Evolutionary conservation across 129 eudicot genomes (phyloP).

Genomic region (Apium graveolens): DNA sequence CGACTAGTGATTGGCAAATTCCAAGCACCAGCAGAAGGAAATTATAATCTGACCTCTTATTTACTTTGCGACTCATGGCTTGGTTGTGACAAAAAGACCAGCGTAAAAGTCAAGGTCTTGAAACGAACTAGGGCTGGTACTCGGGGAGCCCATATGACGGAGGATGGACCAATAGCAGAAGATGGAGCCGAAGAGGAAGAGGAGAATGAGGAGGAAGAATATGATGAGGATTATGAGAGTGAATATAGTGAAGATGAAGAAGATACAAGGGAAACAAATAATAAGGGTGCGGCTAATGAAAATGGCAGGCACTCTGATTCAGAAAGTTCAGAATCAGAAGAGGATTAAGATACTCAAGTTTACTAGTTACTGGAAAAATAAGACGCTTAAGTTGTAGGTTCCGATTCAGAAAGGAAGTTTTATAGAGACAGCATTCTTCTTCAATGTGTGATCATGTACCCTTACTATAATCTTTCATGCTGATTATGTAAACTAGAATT

Average conservation of each 20-base stretch:
- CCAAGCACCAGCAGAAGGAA: slow-evolving; percentile 83
- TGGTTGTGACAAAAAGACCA: slow-evolving; percentile 69
- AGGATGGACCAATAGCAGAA: slow-evolving; percentile 47
- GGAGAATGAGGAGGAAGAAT: slow-evolving; percentile 69
- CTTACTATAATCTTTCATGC: not conserved
- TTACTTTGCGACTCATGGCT: slow-evolving; percentile 87
- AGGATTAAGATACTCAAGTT: slow-evolving; percentile 23
- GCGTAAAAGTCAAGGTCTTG: slow-evolving; percentile 62
- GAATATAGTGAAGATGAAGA: slow-evolving; percentile 88
- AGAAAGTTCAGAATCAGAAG: slow-evolving; percentile 48
- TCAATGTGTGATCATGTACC: not conserved
- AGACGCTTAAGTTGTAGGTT: not conserved
- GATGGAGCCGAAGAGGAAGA: slow-evolving; percentile 78
- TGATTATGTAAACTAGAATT: not conserved
- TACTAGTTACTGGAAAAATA: not conserved
- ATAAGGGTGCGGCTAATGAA: slow-evolving; percentile 23
- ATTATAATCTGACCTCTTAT: slow-evolving; percentile 48
- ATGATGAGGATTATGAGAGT: slow-evolving; percentile 79
- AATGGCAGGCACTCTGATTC: slow-evolving; percentile 27
- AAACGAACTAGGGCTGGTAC: slow-evolving; percentile 70
- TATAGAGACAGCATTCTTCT: not conserved
- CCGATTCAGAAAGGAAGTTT: not conserved
- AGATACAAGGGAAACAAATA: slow-evolving; percentile 37
- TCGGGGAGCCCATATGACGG: slow-evolving; percentile 43
- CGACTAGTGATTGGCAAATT: slow-evolving; percentile 71